Evolutionary conservation across 495 filamentous ascomycete species (phyloP).

Genomic region (Penicillium salamii): DNA sequence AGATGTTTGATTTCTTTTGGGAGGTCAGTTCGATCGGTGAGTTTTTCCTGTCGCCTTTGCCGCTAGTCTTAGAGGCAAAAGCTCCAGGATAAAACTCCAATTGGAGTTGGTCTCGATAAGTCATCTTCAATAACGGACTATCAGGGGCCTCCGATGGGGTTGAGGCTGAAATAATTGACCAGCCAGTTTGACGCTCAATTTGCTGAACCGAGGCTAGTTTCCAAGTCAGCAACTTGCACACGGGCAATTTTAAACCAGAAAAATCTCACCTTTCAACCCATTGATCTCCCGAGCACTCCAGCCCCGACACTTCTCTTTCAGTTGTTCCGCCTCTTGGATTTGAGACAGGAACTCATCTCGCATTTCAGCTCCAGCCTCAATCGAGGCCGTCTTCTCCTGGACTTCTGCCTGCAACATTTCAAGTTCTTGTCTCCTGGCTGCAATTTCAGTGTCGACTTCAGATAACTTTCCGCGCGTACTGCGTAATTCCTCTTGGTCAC

Average conservation of each 20-base stretch:
- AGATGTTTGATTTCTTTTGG: slow-evolving; percentile 20
- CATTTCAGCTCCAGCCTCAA: slow-evolving; percentile 57
- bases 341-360: slow-evolving; percentile 68
- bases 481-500: slow-evolving; percentile 74
- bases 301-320: slow-evolving; percentile 82
- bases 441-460: slow-evolving; percentile 63
- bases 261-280: slow-evolving; percentile 65
- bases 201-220: slow-evolving; percentile 59
- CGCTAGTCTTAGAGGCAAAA: slow-evolving; percentile 39
- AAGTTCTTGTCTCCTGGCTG: slow-evolving; percentile 62
- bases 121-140: slow-evolving; percentile 65
- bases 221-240: background rate
- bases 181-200: slow-evolving; percentile 71
- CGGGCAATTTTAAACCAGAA: too few species aligned
- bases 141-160: slow-evolving; percentile 24
- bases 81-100: slow-evolving; percentile 69
- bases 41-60: slow-evolving; percentile 15
- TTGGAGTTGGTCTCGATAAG: slow-evolving; percentile 73
- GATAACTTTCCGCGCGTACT: slow-evolving; percentile 62
- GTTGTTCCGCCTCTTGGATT: slow-evolving; percentile 78
- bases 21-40: slow-evolving; percentile 30
- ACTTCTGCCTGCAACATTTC: slow-evolving; percentile 61
- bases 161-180: slow-evolving; percentile 68
- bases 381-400: slow-evolving; percentile 56
- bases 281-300: slow-evolving; percentile 80